A percentile compares a stretch with the other conserved stretches of the same genome.
Conservation (phyloP, 2,329 filamentous ascomycete genomes). For the Diaporthe humulicola region DNA sequence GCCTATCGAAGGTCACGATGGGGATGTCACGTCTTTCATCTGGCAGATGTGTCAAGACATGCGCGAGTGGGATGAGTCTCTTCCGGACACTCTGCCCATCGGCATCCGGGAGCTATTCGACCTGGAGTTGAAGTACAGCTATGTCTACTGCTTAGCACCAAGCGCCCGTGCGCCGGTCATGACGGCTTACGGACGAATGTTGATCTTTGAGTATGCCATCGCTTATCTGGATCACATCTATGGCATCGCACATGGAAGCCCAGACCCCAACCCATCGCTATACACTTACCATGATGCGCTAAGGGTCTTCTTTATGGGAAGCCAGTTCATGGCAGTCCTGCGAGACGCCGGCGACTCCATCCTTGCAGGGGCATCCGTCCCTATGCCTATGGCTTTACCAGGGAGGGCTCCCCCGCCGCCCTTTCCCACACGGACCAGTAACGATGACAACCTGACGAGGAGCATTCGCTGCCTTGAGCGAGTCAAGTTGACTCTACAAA, state of each 20-base stretch:
- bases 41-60: constrained; percentile 83
- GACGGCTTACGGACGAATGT: constrained; percentile 80
- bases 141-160: constrained; percentile 88
- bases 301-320: constrained; percentile 82
- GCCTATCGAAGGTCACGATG: constrained; percentile 61
- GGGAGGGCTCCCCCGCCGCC: constrained; percentile 66
- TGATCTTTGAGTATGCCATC: constrained; percentile 89
- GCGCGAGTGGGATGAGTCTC: constrained; percentile 84
- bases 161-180: constrained; percentile 80
- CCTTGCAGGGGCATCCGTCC: constrained; percentile 62
- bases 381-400: constrained; percentile 57
- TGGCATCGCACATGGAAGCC: constrained; percentile 69
- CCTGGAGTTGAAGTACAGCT: constrained; percentile 90
- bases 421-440: constrained; percentile 60
- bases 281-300: constrained; percentile 91
- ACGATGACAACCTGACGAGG: constrained; percentile 65
- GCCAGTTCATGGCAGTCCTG: constrained; percentile 73
- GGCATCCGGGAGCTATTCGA: constrained; percentile 84
- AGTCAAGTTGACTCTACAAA: constrained; percentile 65
- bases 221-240: constrained; percentile 84
- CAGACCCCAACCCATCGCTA: constrained; percentile 73
- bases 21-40: constrained; percentile 77
- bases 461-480: constrained; percentile 68
- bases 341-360: constrained; percentile 69
- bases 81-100: constrained; percentile 74